Conservation (phyloP, 2,329 filamentous ascomycete species). For the Paecilomyces sp. region DNA sequence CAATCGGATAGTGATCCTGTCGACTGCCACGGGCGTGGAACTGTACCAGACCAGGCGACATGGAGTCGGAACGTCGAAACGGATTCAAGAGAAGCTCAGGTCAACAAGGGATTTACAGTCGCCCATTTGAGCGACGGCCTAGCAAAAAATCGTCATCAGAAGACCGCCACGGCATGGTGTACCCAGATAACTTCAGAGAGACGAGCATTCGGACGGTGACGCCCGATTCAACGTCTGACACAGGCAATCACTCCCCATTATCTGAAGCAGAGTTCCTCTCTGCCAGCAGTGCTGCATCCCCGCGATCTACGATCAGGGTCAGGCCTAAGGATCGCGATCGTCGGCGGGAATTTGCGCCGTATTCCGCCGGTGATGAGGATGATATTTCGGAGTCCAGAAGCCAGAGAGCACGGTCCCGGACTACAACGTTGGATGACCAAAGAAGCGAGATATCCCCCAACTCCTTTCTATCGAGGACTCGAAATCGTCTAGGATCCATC, state of each 20-base stretch:
- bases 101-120: slow-evolving; percentile 30
- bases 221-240: slow-evolving; percentile 33
- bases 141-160: slow-evolving; percentile 43
- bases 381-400: slow-evolving; percentile 24
- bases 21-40: slow-evolving; percentile 10
- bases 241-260: slow-evolving; percentile 29
- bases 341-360: slow-evolving; percentile 22
- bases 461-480: slow-evolving; percentile 23
- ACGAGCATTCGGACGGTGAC: slow-evolving; percentile 40
- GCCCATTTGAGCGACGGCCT: slow-evolving; percentile 35
- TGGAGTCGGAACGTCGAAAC: slow-evolving; percentile 36
- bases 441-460: slow-evolving; percentile 29
- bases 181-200: slow-evolving; percentile 39
- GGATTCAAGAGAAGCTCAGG: slow-evolving; percentile 33
- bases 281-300: slow-evolving; percentile 25
- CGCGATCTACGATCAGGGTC: slow-evolving; percentile 27
- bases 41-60: slow-evolving; percentile 17
- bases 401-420: slow-evolving; percentile 32
- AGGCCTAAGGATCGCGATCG: slow-evolving; percentile 26
- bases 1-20: slow-evolving; percentile 18
- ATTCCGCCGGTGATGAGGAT: slow-evolving; percentile 26
- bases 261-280: slow-evolving; percentile 29
- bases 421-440: slow-evolving; percentile 36
- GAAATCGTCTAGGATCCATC: slow-evolving; percentile 33
- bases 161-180: slow-evolving; percentile 40